Conservation (phyloP, 257 asterid species). For the Petunia secreta region DNA sequence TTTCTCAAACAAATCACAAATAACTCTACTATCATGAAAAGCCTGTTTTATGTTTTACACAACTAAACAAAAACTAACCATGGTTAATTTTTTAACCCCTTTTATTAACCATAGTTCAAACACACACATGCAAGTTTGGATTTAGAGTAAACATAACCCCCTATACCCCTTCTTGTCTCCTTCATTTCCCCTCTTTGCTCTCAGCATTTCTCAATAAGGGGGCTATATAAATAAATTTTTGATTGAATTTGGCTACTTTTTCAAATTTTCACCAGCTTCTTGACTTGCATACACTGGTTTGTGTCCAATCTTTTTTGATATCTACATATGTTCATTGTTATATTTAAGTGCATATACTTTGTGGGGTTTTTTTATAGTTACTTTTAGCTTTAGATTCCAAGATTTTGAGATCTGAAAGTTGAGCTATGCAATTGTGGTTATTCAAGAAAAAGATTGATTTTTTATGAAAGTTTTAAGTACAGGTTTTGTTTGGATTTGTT, state of each 20-base stretch:
- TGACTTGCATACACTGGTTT: constrained; percentile 40
- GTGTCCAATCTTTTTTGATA: constrained; percentile 22
- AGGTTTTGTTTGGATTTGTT: constrained; percentile 36
- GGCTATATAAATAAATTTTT: neutral
- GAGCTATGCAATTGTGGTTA: constrained; percentile 14
- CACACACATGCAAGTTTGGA: too few species aligned
- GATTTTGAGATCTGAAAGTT: constrained; percentile 64
- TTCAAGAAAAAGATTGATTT: constrained; percentile 14
- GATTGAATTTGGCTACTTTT: constrained; percentile 27
- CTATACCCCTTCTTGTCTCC: too few species aligned
- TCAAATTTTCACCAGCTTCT: constrained; percentile 38
- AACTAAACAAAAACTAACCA: too few species aligned
- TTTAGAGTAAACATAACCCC: too few species aligned
- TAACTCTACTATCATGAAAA: neutral
- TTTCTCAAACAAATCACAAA: neutral
- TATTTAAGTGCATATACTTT: neutral
- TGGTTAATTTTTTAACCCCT: too few species aligned
- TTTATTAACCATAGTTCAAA: too few species aligned
- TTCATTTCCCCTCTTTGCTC: too few species aligned
- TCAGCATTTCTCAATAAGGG: neutral
- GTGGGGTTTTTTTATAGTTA: neutral
- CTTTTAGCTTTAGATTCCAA: constrained; percentile 10
- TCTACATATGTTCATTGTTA: neutral
- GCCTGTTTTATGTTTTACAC: too few species aligned
- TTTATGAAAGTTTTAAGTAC: neutral